phyloP scores from a whole-genome alignment of 1,284 basidiomycete species.

The Fomitopsis pinicola region DNA sequence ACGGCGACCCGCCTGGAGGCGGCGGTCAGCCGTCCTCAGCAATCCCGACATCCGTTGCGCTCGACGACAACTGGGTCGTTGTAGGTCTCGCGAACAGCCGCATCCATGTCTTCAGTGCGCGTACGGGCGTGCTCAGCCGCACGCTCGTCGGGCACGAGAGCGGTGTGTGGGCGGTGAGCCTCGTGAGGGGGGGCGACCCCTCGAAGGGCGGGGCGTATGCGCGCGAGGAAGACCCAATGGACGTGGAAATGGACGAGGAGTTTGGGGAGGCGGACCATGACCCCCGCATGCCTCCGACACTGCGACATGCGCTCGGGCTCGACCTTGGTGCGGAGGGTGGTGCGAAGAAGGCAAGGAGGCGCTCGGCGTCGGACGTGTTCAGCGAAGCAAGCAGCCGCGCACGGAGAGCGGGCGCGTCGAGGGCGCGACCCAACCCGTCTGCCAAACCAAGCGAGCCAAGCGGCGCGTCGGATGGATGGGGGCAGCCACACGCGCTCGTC shows the following conservation, averaged over 20 bases:
- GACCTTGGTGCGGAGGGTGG: constrained; percentile 17
- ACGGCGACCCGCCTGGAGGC: constrained; percentile 13
- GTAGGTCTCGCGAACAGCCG: constrained; percentile 87
- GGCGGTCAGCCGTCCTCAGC: constrained; percentile 12
- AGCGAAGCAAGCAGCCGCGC: not conserved
- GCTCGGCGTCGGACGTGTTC: constrained; percentile 7
- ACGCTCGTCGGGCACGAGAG: constrained; percentile 83
- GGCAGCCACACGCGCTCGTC: constrained; percentile 64
- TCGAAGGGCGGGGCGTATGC: constrained; percentile 16
- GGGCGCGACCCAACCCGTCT: constrained; percentile 14
- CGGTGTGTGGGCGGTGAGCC: constrained; percentile 90
- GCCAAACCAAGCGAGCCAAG: constrained; percentile 58
- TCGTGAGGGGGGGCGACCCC: constrained; percentile 40
- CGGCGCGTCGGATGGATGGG: constrained; percentile 64
- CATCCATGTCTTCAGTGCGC: constrained; percentile 85
- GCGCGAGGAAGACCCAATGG: not conserved
- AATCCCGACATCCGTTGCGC: constrained; percentile 75
- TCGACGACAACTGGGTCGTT: constrained; percentile 84
- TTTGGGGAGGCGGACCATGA: constrained; percentile 17
- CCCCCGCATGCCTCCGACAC: constrained; percentile 24
- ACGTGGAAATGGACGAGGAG: constrained; percentile 1
- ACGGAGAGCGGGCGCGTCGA: constrained; percentile 11
- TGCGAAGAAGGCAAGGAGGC: constrained; percentile 6
- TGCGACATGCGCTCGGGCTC: constrained; percentile 31
- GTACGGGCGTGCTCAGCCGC: constrained; percentile 72